Conservation (phyloP, 805 yeast species). For the Metschnikowia borealis region DNA sequence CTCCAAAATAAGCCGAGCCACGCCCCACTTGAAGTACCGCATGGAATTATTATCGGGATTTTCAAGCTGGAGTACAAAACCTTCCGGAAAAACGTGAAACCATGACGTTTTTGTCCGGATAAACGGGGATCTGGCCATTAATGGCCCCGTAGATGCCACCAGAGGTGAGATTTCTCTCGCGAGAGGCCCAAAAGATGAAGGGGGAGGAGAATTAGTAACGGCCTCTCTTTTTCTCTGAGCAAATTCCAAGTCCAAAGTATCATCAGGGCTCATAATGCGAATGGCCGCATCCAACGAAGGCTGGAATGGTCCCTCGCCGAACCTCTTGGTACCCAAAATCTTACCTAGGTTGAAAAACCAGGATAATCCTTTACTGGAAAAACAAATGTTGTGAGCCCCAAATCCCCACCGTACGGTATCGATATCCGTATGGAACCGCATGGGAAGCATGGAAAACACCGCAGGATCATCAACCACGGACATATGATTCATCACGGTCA, state of each 20-base stretch:
- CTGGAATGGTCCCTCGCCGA: conserved; percentile 93
- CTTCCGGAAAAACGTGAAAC: conserved; percentile 96
- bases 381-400: conserved; percentile 90
- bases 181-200: conserved; percentile 4
- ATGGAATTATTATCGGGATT: conserved; percentile 81
- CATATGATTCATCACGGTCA: conserved; percentile 93
- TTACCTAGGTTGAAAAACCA: conserved; percentile 84
- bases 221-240: background rate
- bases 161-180: conserved; percentile 24
- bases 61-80: conserved; percentile 79
- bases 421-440: conserved; percentile 56
- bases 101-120: conserved; percentile 68
- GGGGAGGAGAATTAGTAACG: no score
- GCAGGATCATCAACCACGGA: conserved; percentile 90
- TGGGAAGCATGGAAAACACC: conserved; percentile 81
- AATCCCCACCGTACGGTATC: conserved; percentile 87
- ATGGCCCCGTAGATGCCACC: conserved; percentile 26
- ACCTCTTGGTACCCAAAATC: conserved; percentile 79
- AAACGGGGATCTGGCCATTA: conserved; percentile 47
- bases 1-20: conserved; percentile 78
- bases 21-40: conserved; percentile 96
- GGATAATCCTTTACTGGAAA: conserved; percentile 48
- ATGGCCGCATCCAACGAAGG: conserved; percentile 85
- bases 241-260: conserved; percentile 49
- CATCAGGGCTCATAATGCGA: conserved; percentile 74